Evolutionary conservation across 345 rosid species (phyloP).

Genomic region (Eucalyptus virginea): DNA sequence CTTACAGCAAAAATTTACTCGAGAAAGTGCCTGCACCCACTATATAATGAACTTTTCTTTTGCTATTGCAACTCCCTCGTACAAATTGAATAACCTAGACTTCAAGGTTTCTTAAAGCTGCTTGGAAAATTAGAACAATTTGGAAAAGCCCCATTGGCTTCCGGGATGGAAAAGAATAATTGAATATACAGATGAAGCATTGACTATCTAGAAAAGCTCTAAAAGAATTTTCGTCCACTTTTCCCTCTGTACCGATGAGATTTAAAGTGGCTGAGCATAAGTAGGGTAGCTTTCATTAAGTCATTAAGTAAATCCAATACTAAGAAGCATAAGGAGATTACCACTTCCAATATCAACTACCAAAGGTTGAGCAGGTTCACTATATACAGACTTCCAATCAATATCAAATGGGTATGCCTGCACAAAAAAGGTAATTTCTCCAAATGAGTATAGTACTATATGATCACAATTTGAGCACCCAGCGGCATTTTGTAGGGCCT

Average conservation of each 20-base stretch:
- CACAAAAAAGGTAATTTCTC: conserved; percentile 3
- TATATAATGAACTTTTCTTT: background rate
- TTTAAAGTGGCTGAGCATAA: background rate
- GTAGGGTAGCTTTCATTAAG: background rate
- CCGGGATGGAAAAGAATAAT: background rate
- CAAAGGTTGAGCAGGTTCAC: conserved; percentile 34
- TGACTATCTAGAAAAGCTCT: background rate
- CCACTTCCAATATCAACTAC: conserved; percentile 73
- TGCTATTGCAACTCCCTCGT: background rate
- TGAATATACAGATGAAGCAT: background rate
- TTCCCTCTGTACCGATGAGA: background rate
- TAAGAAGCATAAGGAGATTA: conserved; percentile 1
- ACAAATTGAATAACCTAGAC: background rate
- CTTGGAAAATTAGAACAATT: background rate
- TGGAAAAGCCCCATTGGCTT: background rate
- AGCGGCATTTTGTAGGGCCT: background rate
- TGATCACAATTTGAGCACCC: background rate
- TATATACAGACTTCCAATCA: conserved; percentile 34
- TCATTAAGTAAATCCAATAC: background rate
- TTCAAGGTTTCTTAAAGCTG: background rate
- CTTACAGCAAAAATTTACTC: background rate
- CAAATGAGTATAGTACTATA: background rate
- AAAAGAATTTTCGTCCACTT: background rate
- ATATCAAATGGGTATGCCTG: conserved; percentile 54
- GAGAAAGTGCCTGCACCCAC: background rate